Evolutionary conservation across 2,329 filamentous ascomycete genomes (phyloP).

Genomic region (Colletotrichum somersetense): DNA sequence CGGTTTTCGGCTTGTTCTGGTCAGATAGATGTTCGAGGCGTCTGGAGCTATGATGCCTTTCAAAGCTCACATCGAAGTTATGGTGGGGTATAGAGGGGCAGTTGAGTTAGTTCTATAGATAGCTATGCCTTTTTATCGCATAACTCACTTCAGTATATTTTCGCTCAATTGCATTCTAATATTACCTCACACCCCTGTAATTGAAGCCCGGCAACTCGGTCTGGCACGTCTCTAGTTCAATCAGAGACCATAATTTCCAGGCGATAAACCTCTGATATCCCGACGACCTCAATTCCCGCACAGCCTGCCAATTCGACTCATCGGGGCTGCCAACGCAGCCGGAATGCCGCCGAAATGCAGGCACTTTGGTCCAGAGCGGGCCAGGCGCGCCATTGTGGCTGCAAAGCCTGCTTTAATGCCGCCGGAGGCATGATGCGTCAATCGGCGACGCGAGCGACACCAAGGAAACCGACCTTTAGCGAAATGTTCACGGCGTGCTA

Average conservation of each 20-base stretch:
- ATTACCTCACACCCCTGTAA: conserved; percentile 16
- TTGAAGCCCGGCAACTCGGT: conserved; percentile 24
- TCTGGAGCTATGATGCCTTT: conserved; percentile 4
- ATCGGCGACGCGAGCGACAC: conserved; percentile 62
- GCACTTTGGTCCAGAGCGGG: conserved; percentile 76
- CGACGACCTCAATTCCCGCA: conserved; percentile 10
- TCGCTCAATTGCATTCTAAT: conserved; percentile 2
- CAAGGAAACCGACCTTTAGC: conserved; percentile 63
- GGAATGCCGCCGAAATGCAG: conserved; percentile 69
- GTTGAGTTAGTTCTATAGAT: conserved; percentile 32
- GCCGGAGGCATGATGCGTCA: conserved; percentile 63
- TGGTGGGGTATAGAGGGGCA: conserved; percentile 41
- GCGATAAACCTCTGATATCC: conserved; percentile 13
- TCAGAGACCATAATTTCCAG: conserved; percentile 30
- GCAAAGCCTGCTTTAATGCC: conserved; percentile 69
- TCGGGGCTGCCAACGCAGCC: conserved; percentile 37
- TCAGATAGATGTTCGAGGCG: background rate
- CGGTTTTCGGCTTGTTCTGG: background rate
- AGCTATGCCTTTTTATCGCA: background rate
- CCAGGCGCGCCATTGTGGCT: conserved; percentile 73
- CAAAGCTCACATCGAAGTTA: conserved; percentile 14
- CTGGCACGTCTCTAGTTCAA: conserved; percentile 13
- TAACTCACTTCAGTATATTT: rapidly evolving
- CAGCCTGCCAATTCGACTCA: conserved; percentile 29
- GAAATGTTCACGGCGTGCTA: conserved; percentile 76